Conservation (phyloP, 805 yeast species). For the Metschnikowia lunata region DNA sequence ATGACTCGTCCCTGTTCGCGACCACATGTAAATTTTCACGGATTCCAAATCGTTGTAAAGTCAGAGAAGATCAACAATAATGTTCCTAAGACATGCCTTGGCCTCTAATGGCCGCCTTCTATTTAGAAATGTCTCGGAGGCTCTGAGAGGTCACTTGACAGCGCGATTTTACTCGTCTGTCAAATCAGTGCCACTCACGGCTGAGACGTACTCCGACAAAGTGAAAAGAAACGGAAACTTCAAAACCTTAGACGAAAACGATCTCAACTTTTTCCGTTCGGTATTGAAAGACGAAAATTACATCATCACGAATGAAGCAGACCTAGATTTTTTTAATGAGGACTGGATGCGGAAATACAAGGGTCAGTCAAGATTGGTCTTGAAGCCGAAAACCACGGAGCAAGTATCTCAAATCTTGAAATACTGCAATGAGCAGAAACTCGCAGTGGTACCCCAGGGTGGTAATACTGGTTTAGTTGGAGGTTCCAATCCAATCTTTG, state of each 20-base stretch:
- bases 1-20: slow-evolving; percentile 9
- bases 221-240: slow-evolving; percentile 49
- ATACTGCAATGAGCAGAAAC: slow-evolving; percentile 69
- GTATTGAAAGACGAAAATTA: slow-evolving; percentile 50
- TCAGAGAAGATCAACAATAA: not conserved
- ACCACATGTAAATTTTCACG: slow-evolving; percentile 1
- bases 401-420: slow-evolving; percentile 73
- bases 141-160: slow-evolving; percentile 1
- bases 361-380: slow-evolving; percentile 78
- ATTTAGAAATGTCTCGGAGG: not conserved
- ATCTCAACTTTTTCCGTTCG: slow-evolving; percentile 55
- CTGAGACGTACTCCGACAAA: slow-evolving; percentile 60
- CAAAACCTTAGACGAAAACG: slow-evolving; percentile 50
- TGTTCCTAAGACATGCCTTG: slow-evolving; percentile 1
- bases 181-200: slow-evolving; percentile 51
- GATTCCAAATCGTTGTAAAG: no score
- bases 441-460: slow-evolving; percentile 94
- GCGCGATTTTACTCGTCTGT: slow-evolving; percentile 21
- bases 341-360: slow-evolving; percentile 93
- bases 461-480: slow-evolving; percentile 97
- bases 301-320: slow-evolving; percentile 54
- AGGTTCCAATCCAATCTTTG: slow-evolving; percentile 89
- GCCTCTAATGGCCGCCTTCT: slow-evolving; percentile 2
- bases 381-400: slow-evolving; percentile 77
- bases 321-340: slow-evolving; percentile 69